phyloP scores from a whole-genome alignment of 176 grass and related monocot species.

The Eleusine coracana region DNA sequence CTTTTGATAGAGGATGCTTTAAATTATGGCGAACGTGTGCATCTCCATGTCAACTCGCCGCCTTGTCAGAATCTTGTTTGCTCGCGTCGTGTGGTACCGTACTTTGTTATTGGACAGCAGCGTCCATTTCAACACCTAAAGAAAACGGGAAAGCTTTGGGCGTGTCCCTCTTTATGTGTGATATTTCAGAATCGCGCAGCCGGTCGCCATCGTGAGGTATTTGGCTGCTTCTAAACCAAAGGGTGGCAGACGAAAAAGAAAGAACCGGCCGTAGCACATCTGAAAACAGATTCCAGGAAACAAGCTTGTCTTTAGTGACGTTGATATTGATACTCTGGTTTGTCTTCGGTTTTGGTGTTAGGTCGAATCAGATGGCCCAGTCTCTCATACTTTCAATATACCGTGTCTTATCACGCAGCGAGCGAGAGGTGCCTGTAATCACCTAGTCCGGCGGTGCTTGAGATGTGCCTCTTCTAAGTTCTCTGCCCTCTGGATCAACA shows the following conservation, averaged over 20 bases:
- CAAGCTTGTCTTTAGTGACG: constrained; percentile 18
- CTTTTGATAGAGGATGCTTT: not conserved
- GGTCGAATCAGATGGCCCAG: not conserved
- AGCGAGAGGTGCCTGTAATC: too few relatives aligned
- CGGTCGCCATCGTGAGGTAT: constrained; percentile 5
- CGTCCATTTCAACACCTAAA: constrained; percentile 5
- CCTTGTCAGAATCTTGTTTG: not conserved
- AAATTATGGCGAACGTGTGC: constrained; percentile 26
- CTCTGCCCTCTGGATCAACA: too few relatives aligned
- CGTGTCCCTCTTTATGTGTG: not conserved
- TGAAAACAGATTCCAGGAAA: constrained; percentile 37
- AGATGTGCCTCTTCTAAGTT: too few relatives aligned
- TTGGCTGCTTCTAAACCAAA: not conserved
- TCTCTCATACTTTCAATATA: not conserved
- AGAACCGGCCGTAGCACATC: not conserved
- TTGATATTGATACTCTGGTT: not conserved
- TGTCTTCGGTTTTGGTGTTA: not conserved
- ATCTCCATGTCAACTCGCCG: constrained; percentile 4
- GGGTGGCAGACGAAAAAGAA: not conserved
- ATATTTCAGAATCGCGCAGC: not conserved
- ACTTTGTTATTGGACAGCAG: not conserved
- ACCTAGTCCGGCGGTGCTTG: too few relatives aligned
- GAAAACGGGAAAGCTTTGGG: not conserved
- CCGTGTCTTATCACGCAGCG: not conserved
- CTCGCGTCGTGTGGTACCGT: not conserved